These are phyloP conservation scores for Globisporangium nunn DNA, from an alignment of 352 stramenopile genomes.

Conservation along the genomic window DNA sequence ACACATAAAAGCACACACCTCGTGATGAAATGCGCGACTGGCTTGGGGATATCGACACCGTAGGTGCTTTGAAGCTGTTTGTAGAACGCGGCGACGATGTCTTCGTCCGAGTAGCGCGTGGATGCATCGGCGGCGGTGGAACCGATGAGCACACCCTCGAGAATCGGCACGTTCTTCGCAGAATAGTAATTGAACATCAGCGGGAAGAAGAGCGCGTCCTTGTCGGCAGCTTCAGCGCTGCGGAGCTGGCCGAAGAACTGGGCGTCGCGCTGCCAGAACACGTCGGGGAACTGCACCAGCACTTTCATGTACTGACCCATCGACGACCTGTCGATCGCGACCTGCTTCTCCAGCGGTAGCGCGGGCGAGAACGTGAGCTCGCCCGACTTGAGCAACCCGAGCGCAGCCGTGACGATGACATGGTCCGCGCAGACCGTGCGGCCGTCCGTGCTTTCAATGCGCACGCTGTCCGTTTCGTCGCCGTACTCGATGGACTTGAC, in stretches of 20 bases:
- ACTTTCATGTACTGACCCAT: constrained; percentile 79
- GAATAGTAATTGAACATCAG: constrained; percentile 57
- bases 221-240: constrained; percentile 4
- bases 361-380: constrained; percentile 40
- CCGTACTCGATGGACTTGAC: constrained; percentile 24
- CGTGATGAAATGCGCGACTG: constrained; percentile 44
- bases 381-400: constrained; percentile 41
- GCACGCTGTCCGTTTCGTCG: constrained; percentile 2
- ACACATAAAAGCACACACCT: constrained; percentile 14
- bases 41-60: constrained; percentile 23
- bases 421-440: constrained; percentile 24
- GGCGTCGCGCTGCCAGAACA: constrained; percentile 49
- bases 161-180: constrained; percentile 38
- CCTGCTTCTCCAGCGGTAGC: constrained; percentile 32
- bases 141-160: constrained; percentile 53
- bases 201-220: constrained; percentile 27
- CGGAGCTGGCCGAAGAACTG: constrained; percentile 38
- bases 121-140: constrained; percentile 30
- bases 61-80: constrained; percentile 42
- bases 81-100: constrained; percentile 36
- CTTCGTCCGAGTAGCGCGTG: constrained; percentile 25
- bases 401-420: constrained; percentile 49
- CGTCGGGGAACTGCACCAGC: constrained; percentile 49
- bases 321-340: constrained; percentile 35
- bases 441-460: constrained; percentile 23